Conservation (phyloP, 345 rosid genomes). For the Eucalyptus paniculata region DNA sequence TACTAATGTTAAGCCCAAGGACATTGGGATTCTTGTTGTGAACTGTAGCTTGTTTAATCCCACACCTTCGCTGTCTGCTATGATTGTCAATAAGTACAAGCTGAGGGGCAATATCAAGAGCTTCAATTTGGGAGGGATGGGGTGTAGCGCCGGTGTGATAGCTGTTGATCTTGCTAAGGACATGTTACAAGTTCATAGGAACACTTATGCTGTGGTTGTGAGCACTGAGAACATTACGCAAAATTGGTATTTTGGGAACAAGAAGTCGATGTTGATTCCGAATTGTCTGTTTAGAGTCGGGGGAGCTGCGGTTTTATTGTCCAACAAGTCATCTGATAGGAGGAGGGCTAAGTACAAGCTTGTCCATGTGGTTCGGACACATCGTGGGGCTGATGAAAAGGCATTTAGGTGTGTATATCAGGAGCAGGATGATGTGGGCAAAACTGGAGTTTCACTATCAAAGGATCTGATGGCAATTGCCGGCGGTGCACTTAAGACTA, state of each 20-base stretch:
- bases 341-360: constrained; percentile 71
- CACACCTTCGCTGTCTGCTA: constrained; percentile 81
- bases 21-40: constrained; percentile 74
- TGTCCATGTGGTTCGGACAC: constrained; percentile 84
- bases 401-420: constrained; percentile 82
- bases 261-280: constrained; percentile 80
- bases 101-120: constrained; percentile 66
- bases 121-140: constrained; percentile 84
- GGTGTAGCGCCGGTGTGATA: constrained; percentile 91
- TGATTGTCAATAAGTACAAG: constrained; percentile 82
- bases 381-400: constrained; percentile 77
- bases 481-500: constrained; percentile 76
- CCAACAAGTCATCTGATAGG: constrained; percentile 43
- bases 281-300: constrained; percentile 87
- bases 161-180: constrained; percentile 76
- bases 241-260: constrained; percentile 93
- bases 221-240: constrained; percentile 91
- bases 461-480: constrained; percentile 92
- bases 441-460: constrained; percentile 79
- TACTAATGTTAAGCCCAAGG: constrained; percentile 65
- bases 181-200: constrained; percentile 81
- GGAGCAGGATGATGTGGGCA: constrained; percentile 72
- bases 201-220: constrained; percentile 74
- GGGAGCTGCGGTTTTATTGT: constrained; percentile 61
- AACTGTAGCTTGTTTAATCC: constrained; percentile 93